These are phyloP conservation scores for Candida fluviatilis DNA, from an alignment of 805 yeast species.

Conservation along the genomic window DNA sequence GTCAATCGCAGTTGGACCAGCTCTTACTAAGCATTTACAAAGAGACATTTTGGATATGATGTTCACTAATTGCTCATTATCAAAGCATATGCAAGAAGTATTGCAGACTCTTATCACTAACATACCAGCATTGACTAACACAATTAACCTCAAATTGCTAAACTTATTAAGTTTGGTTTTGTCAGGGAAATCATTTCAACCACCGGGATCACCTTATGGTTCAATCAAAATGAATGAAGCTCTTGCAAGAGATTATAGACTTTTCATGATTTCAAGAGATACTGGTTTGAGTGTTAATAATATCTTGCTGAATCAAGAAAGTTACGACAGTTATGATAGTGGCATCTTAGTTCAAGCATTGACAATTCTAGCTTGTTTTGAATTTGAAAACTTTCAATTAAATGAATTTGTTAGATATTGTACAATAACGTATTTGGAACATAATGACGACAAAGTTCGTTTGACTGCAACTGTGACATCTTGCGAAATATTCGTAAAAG, in stretches of 20 bases:
- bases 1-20: slow-evolving; percentile 89
- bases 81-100: slow-evolving; percentile 78
- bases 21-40: slow-evolving; percentile 82
- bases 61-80: slow-evolving; percentile 71
- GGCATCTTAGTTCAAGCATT: slow-evolving; percentile 70
- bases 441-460: slow-evolving; percentile 73
- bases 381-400: slow-evolving; percentile 69
- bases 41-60: slow-evolving; percentile 75
- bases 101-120: slow-evolving; percentile 61
- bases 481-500: slow-evolving; percentile 67
- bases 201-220: slow-evolving; percentile 82
- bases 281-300: slow-evolving; percentile 44
- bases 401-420: slow-evolving; percentile 86
- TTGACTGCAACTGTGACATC: slow-evolving; percentile 83
- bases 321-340: slow-evolving; percentile 35
- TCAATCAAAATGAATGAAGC: slow-evolving; percentile 53
- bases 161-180: slow-evolving; percentile 69
- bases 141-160: slow-evolving; percentile 67
- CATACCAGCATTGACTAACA: slow-evolving; percentile 75
- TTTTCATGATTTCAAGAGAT: slow-evolving; percentile 66
- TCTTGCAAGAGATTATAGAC: slow-evolving; percentile 76
- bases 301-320: slow-evolving; percentile 25
- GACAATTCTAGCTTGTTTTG: slow-evolving; percentile 68
- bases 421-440: slow-evolving; percentile 79
- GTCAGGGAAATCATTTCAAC: slow-evolving; percentile 75